Percentiles rank a stretch among this genome's conserved stretches.
Evolutionary conservation across 2,329 filamentous ascomycete species (phyloP).

Genomic region (Rhynchosporium agropyri): DNA sequence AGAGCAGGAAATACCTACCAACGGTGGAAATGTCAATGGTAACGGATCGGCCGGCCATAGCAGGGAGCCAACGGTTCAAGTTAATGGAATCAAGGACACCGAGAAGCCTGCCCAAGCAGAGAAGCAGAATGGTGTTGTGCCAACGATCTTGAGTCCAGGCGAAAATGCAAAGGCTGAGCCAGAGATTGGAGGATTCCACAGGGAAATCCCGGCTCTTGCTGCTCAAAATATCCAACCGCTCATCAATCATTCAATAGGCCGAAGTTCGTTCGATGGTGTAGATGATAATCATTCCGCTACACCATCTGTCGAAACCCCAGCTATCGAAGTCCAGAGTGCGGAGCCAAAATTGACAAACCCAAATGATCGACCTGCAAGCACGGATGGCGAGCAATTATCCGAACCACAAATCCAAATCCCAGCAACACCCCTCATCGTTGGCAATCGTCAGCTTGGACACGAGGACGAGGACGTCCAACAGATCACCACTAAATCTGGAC

Average conservation of each 20-base stretch:
- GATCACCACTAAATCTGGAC: constrained; percentile 22
- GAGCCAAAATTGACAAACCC: neutral
- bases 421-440: constrained; percentile 27
- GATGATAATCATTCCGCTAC: neutral
- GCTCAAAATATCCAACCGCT: neutral
- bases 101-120: neutral
- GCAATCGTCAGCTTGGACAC: constrained; percentile 26
- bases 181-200: neutral
- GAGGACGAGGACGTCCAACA: constrained; percentile 15
- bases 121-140: neutral
- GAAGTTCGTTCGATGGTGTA: neutral
- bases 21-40: constrained; percentile 1
- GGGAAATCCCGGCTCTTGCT: neutral
- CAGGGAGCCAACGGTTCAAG: neutral
- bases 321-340: neutral
- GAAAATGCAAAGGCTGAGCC: constrained; percentile 9
- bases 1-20: constrained; percentile 7
- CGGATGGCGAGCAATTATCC: neutral
- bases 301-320: neutral
- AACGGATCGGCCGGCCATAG: too few species aligned
- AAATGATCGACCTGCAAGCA: neutral
- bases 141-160: neutral
- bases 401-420: constrained; percentile 4
- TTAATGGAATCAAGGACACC: neutral
- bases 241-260: neutral